Evolutionary conservation across 75 land plant species (phyloP), one percentile per base, ranked within the genome.

Genomic region (Sequoiadendron giganteum): DNA sequence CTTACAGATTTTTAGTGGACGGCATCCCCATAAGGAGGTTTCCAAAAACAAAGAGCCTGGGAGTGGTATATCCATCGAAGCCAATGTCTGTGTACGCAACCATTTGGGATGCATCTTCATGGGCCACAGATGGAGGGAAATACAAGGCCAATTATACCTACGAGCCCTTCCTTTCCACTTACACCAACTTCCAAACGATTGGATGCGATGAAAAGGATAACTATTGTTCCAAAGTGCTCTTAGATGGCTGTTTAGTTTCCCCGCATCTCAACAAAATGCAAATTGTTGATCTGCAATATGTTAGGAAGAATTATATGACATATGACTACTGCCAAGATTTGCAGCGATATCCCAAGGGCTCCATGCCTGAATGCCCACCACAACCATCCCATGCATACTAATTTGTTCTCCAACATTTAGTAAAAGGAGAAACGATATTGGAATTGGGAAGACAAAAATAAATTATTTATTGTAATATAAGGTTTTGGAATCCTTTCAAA

Each of bases 1-100:
- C 3, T 52, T 52, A 13, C 15, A 52, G 16, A 52, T 52, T 92
- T 49, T 88, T 88, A 36, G 78, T 92, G 39, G 93, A 92, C 85
- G 39, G 82, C 42, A 85, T 90, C 47, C 93, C 93, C 34, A 90
- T 92, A 18, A 84, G 93, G 68, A 78, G 77, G 68, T 73, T 85
- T 77, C 84, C 85, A 40, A 88, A 47, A 13, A 25, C 77, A 30
- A 54, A 65, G 54, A 89, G 80, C 72, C 73, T 52, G 13, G 55
- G 55, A 13, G 55, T 52, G 15, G 2, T 52, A 14, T 52, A 52
- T 13, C 55, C 55, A 52, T 52, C 55, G 15, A 52, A 52, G 16
- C 55, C 55, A 52, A 52, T 52, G 55, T 52, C 55, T 13, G 55
- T 52, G 55, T 52, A 52, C 11, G 55, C 55, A 52, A 52, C 16